Base-by-base conservation (phyloP, 805 yeast species). In the Tetrapisispora phaffii region DNA sequence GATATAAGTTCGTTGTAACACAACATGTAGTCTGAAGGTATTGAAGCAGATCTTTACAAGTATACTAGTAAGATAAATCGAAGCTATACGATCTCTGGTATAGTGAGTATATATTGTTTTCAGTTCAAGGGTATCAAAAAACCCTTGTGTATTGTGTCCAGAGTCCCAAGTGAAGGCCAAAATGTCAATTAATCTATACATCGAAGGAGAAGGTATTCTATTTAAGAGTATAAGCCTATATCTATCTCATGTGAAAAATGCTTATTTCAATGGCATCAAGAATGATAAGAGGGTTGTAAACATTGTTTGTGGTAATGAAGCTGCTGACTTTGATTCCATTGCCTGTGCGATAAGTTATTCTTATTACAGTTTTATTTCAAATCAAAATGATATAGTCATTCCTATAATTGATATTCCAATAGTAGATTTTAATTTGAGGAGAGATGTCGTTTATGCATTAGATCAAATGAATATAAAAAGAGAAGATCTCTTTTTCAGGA, bases 291-390 rank as follows among this genome's bases (percentile, higher is more conserved):
- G 13, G 13, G 10, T 17, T 24, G 31, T 43, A 4, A 37, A 29
- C 2, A 9, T 43, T 17, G 41, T 33, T 1, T 19, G 33, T 0
- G 97, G 97, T 1, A 88, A 88, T 57, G 93, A 87, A 56, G 77
- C 93, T 4, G 89, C 93, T 47, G 88, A 90, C 62, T 67, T 93
- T 67, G 98, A 90, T 62, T 89, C 97, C 0, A 82, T 88, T 28
- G 75, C 86, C 1, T 74, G 82, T 45, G 81, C 97, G 0, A 68
- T 93, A 5, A 57, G 83, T 3, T 84, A 80, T 56, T 80, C 96
- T 0, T 86, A 76, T 55, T 72, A 82, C 24, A 49, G 48, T 34
- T 51, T 50, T 33, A 41, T 45, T 5, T 56, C 53, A 10, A 55
- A 66, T 39, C 66, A 67, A 16, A 20, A 7, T 2, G 49, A 58